Evolutionary conservation across 164 flowering plant genomes (phyloP), one percentile per base, ranked within the genome.

Genomic region (Magnolia changhungtana): DNA sequence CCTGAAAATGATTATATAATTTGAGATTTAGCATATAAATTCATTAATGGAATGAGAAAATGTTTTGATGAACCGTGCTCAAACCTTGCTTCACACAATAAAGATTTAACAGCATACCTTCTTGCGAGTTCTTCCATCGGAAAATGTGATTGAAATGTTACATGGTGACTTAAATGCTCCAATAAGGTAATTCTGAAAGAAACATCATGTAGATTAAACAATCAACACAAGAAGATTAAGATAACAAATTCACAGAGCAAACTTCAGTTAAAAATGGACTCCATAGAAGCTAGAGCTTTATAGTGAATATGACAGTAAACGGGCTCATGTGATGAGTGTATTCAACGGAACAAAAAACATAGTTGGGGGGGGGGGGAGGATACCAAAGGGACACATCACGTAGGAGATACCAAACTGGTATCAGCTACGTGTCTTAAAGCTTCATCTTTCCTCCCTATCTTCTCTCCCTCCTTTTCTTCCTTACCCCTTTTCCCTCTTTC

Each of bases 91-190:
- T 29, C 37, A 45, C 29, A 68, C 37, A 21, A 52, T n/a, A 19
- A 52, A 10, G 14, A 20, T 1, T 61, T 19, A 1, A n/a, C 58
- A 65, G 11, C 21, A 27, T 85, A 92, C 98, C 95, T 94, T 95
- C 83, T 92, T 94, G 19, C 98, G 91, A 67, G 86, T 84, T 83
- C 87, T 92, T 72, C 89, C 96, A 87, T 94, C 98, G 71, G 87
- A 61, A 78, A 94, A 90, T 73, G 90, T 81, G 75, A 94, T 78
- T 14, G 91, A 86, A 80, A 94, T 80, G 79, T 87, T 86, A 81
- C 96, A 92, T 4, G 97, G 85, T 13, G 97, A 91, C 84, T 94
- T 94, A 77, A 94, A 94, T 73, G 97, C 97, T 84, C 98, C 97
- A 37, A 92, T 80, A 19, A 94, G 78, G 81, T 79, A 92, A 87